Conservation (phyloP, 257 asterid species). For the Ilex asprella region DNA sequence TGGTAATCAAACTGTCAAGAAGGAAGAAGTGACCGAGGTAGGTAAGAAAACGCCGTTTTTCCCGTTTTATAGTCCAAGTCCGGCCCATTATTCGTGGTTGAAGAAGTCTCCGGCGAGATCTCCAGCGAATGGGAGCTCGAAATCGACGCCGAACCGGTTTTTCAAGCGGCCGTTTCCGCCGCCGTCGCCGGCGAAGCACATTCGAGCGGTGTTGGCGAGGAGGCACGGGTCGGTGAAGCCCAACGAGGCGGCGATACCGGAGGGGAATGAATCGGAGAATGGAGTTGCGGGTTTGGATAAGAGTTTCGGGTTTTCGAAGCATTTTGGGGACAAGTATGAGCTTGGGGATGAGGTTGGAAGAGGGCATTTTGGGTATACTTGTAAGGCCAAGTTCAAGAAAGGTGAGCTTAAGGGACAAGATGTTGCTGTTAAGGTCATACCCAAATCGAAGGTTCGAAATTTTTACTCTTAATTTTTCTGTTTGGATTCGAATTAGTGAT, state of each 20-base stretch:
- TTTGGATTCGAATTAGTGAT: too few species aligned
- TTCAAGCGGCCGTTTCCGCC: slow-evolving; percentile 86
- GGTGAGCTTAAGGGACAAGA: slow-evolving; percentile 80
- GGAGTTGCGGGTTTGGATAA: slow-evolving; percentile 51
- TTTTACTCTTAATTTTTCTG: background rate
- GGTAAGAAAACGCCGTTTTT: slow-evolving; percentile 74
- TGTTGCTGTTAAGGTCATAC: slow-evolving; percentile 90
- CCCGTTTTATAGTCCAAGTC: slow-evolving; percentile 92
- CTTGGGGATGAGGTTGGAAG: slow-evolving; percentile 89
- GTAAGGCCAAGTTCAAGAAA: slow-evolving; percentile 74
- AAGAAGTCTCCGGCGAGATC: slow-evolving; percentile 90
- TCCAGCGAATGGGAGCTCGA: slow-evolving; percentile 31
- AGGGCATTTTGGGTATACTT: slow-evolving; percentile 96
- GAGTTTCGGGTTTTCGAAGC: slow-evolving; percentile 81
- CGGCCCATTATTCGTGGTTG: slow-evolving; percentile 70
- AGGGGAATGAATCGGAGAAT: slow-evolving; percentile 46
- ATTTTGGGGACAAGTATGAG: slow-evolving; percentile 68
- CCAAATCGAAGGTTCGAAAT: slow-evolving; percentile 69
- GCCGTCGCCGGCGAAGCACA: slow-evolving; percentile 97
- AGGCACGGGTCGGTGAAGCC: slow-evolving; percentile 87
- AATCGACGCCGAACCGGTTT: slow-evolving; percentile 64
- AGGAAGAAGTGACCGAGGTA: slow-evolving; percentile 29
- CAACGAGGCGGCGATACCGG: slow-evolving; percentile 54
- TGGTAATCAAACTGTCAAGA: slow-evolving; percentile 20
- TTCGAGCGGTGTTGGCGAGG: slow-evolving; percentile 68